These are phyloP conservation scores for Colletotrichum sp. DNA, from an alignment of 2,329 filamentous ascomycete genomes.

Conservation along the genomic window DNA sequence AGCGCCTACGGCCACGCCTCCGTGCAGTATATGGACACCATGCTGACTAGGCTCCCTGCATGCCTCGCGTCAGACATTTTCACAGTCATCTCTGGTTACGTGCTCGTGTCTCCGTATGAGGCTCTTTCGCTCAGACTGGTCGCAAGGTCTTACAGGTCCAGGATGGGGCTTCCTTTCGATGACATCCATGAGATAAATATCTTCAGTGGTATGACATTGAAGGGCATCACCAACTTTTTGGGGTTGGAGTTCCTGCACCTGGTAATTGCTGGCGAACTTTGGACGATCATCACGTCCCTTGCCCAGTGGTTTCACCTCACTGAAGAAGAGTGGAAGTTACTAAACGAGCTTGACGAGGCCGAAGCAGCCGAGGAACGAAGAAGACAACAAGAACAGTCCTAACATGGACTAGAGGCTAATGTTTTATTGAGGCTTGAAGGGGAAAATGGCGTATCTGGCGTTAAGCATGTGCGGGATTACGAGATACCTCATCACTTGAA, in stretches of 20 bases:
- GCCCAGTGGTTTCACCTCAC: conserved; percentile 45
- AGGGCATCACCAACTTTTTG: conserved; percentile 49
- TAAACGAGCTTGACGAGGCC: conserved; percentile 35
- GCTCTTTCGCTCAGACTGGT: conserved; percentile 49
- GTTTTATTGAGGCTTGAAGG: neutral
- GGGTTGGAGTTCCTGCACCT: conserved; percentile 51
- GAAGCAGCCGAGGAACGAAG: conserved; percentile 18
- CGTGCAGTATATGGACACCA: conserved; percentile 49
- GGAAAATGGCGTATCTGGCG: neutral
- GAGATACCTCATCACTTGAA: neutral
- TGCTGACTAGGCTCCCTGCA: conserved; percentile 56
- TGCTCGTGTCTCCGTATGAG: conserved; percentile 53
- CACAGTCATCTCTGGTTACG: conserved; percentile 44
- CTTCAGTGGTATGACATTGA: conserved; percentile 42
- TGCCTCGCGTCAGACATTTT: conserved; percentile 53
- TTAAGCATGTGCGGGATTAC: neutral
- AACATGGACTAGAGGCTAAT: neutral
- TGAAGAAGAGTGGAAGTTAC: conserved; percentile 45
- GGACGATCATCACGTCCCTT: conserved; percentile 44
- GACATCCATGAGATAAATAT: conserved; percentile 45
- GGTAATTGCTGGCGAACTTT: conserved; percentile 48
- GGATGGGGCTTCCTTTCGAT: conserved; percentile 39
- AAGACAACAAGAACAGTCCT: neutral
- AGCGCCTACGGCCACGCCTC: conserved; percentile 25
- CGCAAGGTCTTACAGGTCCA: conserved; percentile 45